phyloP scores from a whole-genome alignment of 2,329 filamentous ascomycete species.

The Polytolypa hystricis region DNA sequence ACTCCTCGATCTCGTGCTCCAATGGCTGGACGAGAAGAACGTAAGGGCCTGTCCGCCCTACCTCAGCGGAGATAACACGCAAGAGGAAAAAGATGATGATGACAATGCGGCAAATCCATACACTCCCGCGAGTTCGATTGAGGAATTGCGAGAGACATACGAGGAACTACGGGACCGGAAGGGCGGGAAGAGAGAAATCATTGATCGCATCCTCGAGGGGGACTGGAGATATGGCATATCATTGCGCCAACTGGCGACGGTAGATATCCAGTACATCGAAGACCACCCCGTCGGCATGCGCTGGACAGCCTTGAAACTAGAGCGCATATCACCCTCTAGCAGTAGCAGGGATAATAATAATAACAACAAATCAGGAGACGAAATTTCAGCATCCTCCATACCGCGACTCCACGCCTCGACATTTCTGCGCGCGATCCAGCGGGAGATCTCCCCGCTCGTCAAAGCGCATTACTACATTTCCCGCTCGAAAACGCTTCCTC shows the following conservation, averaged over 20 bases:
- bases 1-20: conserved; percentile 58
- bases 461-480: conserved; percentile 77
- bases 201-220: conserved; percentile 46
- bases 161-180: conserved; percentile 45
- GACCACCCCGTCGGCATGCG: conserved; percentile 40
- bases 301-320: conserved; percentile 44
- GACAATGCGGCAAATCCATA: conserved; percentile 57
- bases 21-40: conserved; percentile 65
- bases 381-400: conserved; percentile 29
- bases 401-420: conserved; percentile 71
- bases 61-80: conserved; percentile 24
- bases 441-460: conserved; percentile 62
- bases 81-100: conserved; percentile 34
- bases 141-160: conserved; percentile 58
- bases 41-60: conserved; percentile 49
- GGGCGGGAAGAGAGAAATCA: conserved; percentile 42
- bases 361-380: conserved; percentile 24
- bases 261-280: conserved; percentile 43
- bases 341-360: no score
- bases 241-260: conserved; percentile 44
- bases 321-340: conserved; percentile 15
- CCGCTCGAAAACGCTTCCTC: conserved; percentile 51
- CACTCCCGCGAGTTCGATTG: conserved; percentile 52
- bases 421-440: conserved; percentile 65
- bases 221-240: conserved; percentile 47